Base-by-base conservation (phyloP, 805 yeast genomes). In the Metschnikowia lachancei region DNA sequence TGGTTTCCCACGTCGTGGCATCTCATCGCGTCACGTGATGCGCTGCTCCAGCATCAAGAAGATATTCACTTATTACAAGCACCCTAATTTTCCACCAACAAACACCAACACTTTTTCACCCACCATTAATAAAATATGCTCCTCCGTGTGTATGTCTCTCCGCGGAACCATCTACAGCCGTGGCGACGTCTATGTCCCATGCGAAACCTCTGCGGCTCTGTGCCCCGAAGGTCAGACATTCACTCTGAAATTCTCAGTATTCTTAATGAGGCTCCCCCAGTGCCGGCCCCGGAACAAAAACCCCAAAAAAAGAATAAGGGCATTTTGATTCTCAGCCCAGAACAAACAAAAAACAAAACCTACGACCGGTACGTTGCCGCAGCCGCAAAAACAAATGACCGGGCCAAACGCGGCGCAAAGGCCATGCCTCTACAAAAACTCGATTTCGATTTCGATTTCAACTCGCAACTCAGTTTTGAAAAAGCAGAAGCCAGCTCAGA, bases 281-380 rank as follows among this genome's bases (percentile, higher is more conserved):
- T 6, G 34, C 12, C 41, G 10, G 13, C n/a, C 17, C 3, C 14
- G 3, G 32, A 29, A 14, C 22, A 7, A 17, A n/a, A 17, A 19
- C 19, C 39, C 8, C 24, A 26, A 12, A 45, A 45, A n/a, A 37
- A 40, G 33, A 52, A n/a, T n/a, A n/a, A 45, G 14, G 41, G 41
- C 28, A 53, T 54, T 35, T 41, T 54, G 45, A 54, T 54, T 18
- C 40, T 54, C 20, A 47, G 45, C 14, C 58, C 58, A 3, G 54
- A 53, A 7, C 46, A 54, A 24, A 51, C 55, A 12, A 53, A 46
- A 19, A 55, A 54, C 43, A 54, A 46, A 20, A 41, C 45, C 22
- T 37, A 46, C 10, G 43, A 45, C 13, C 34, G 36, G 41, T 46
- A 45, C 14, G 43, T 45, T 19, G 39, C 24, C 28, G 17, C 47